Percentiles rank a stretch among this genome's conserved stretches.
phyloP scores from a whole-genome alignment of 164 flowering plant genomes.

The Brasenia schreberi region DNA sequence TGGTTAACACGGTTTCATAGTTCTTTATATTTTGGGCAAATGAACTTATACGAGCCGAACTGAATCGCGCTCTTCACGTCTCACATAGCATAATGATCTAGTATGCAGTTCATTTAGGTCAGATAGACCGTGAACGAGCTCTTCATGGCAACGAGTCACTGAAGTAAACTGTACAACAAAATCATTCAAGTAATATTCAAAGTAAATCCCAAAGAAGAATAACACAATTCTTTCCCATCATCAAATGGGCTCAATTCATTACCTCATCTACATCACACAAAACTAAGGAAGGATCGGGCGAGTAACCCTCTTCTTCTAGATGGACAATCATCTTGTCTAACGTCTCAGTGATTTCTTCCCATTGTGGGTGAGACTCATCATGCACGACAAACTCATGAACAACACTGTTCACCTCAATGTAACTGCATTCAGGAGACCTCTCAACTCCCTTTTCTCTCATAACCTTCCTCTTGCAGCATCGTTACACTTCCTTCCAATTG shows the following conservation, averaged over 20 bases:
- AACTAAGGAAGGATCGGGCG: constrained; percentile 8
- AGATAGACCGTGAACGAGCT: too few relatives aligned
- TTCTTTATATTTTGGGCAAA: too few relatives aligned
- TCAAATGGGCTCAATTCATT: background rate
- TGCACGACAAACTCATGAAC: constrained; percentile 4
- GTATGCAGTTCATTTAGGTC: too few relatives aligned
- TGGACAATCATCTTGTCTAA: constrained; percentile 6
- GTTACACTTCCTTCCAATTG: background rate
- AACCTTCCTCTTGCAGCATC: constrained; percentile 1
- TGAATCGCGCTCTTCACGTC: too few relatives aligned
- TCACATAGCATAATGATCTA: too few relatives aligned
- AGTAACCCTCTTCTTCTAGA: constrained; percentile 12
- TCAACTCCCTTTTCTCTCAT: constrained; percentile 3
- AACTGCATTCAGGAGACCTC: constrained; percentile 4
- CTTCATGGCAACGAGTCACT: too few relatives aligned
- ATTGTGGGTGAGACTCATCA: constrained; percentile 4
- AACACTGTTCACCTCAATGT: constrained; percentile 4
- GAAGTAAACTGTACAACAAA: too few relatives aligned
- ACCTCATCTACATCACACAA: constrained; percentile 9
- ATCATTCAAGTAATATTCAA: background rate
- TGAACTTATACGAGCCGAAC: too few relatives aligned
- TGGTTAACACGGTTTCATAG: too few relatives aligned
- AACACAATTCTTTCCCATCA: background rate
- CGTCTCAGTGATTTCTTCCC: constrained; percentile 4
- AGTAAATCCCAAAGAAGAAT: background rate